Base-by-base conservation (phyloP, 768 basidiomycete genomes). In the Trametes sanguinea region DNA sequence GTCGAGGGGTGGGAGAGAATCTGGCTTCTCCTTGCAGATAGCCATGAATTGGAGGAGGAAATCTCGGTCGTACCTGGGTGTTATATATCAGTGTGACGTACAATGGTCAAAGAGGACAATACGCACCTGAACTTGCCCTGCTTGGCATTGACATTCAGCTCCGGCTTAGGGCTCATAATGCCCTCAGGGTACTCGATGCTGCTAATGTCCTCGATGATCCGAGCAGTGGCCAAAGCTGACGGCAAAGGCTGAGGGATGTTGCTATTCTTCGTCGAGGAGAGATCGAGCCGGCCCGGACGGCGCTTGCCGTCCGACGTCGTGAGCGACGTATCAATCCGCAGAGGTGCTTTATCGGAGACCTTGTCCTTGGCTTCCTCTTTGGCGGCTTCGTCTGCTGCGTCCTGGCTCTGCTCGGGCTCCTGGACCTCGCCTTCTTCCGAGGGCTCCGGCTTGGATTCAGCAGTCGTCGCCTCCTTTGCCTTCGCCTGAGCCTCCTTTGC, bases 31-130 rank as follows among this genome's bases (percentile, higher is more conserved):
- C 74, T 87, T 92, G 82, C 96, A 99, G 62, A 96, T 77, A 27
- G 78, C 76, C 92, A 97, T 95, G 79, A 99, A 99, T 73, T 99
- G 96, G 61, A 99, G 76, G 29, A 99, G 83, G 86, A 99, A 99
- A 17, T 95, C 94, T 39, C 95, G 94, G 74, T 98, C 94, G 73
- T 99, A 99, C 70, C 96, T 94, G 63, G 29, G 39, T 13, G 16
- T 32, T 50, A 43, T 35, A 64, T 54, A 62, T 58, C 33, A 45
- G 6, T 37, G 65, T 32, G 10, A 5, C 9, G 3, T 2, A 47
- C 37, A 46, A 65, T 17, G 14, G 10, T 46, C 39, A 56, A 42
- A 54, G 30, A 7, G 32, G 33, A 46, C 61, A 32, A 16, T 22
- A 69, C 68, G 62, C 75, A 92, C 92, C 88, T 85, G 80, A 94